phyloP scores from a whole-genome alignment of 352 stramenopile genomes.

The Hyaloperonospora brassicae region DNA sequence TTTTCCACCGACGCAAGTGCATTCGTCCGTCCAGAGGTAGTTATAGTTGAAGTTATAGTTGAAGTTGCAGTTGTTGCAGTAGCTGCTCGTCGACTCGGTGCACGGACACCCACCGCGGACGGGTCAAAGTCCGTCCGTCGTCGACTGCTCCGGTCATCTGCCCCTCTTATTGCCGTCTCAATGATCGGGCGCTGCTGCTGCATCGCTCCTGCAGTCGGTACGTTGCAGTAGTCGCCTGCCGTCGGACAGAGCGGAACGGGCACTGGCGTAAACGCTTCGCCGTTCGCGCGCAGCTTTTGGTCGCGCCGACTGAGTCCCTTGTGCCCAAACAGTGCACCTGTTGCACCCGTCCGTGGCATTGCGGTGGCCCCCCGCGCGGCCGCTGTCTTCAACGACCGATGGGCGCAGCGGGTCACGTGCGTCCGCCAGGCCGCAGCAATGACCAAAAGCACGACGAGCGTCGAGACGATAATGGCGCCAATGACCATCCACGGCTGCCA shows the following conservation, averaged over 20 bases:
- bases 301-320: constrained; percentile 8
- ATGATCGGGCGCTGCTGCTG: constrained; percentile 5
- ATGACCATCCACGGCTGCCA: constrained; percentile 80
- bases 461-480: constrained; percentile 41
- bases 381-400: too few relatives aligned
- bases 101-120: constrained; percentile 3
- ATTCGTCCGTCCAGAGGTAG: too few relatives aligned
- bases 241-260: too few relatives aligned
- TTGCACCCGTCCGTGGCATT: constrained; percentile 1
- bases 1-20: too few relatives aligned
- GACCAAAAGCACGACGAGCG: constrained; percentile 40
- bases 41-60: too few relatives aligned
- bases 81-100: constrained; percentile 13
- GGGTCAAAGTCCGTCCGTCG: constrained; percentile 11
- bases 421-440: constrained; percentile 48
- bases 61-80: not conserved
- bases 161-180: constrained; percentile 1
- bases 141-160: not conserved
- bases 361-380: too few relatives aligned
- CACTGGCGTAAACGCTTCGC: constrained; percentile 1
- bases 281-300: constrained; percentile 11
- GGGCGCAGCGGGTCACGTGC: constrained; percentile 9
- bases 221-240: constrained; percentile 10
- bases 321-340: constrained; percentile 8
- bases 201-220: constrained; percentile 11